phyloP scores from a whole-genome alignment of 345 rosid genomes.

The Gossypium sturtianum region DNA sequence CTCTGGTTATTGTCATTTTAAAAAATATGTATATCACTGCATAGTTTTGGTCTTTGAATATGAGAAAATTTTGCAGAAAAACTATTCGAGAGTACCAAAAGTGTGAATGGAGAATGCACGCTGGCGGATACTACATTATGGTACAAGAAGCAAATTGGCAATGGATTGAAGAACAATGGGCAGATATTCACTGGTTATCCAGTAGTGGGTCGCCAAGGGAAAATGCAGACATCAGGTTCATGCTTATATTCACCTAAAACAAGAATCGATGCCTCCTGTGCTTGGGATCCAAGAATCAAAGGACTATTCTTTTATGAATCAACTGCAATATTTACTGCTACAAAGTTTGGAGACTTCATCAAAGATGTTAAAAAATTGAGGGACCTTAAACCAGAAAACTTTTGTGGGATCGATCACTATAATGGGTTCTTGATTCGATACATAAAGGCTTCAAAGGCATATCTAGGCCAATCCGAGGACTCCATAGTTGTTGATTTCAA shows the following conservation, averaged over 20 bases:
- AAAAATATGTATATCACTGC: not conserved
- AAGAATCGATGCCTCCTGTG: constrained; percentile 41
- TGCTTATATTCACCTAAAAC: constrained; percentile 56
- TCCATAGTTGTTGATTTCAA: constrained; percentile 75
- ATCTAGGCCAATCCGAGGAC: constrained; percentile 75
- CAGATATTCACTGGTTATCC: constrained; percentile 71
- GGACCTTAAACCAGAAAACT: constrained; percentile 47
- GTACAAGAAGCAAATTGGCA: constrained; percentile 52
- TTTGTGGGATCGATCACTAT: constrained; percentile 70
- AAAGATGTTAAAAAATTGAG: constrained; percentile 56
- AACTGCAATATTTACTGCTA: constrained; percentile 54
- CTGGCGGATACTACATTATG: constrained; percentile 47
- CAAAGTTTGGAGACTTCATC: constrained; percentile 45
- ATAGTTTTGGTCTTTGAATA: not conserved
- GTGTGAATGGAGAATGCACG: constrained; percentile 49
- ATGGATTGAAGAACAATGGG: constrained; percentile 67
- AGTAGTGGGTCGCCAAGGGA: constrained; percentile 73
- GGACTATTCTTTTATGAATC: constrained; percentile 79
- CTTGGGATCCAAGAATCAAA: constrained; percentile 75
- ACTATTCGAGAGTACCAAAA: constrained; percentile 39
- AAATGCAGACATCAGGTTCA: constrained; percentile 76
- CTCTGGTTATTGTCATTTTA: not conserved
- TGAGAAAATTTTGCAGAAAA: constrained; percentile 44
- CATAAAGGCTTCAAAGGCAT: constrained; percentile 68
- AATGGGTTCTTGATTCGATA: constrained; percentile 66